These are phyloP conservation scores for Prunus dulcis DNA, from an alignment of 306 rosid species.

Conservation along the genomic window DNA sequence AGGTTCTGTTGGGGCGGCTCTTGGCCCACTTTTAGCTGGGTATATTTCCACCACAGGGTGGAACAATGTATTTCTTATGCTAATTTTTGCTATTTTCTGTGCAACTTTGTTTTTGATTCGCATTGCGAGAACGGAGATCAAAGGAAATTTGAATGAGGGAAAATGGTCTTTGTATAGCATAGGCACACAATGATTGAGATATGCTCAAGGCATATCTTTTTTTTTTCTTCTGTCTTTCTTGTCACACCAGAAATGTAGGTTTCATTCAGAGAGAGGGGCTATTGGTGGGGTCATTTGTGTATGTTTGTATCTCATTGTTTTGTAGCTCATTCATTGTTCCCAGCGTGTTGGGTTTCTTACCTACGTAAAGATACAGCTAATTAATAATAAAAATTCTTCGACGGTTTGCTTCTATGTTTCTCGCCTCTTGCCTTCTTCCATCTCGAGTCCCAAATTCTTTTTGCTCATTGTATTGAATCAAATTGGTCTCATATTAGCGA, in stretches of 20 bases:
- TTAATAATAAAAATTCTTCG: neutral
- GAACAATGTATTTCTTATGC: constrained; percentile 77
- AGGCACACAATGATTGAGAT: constrained; percentile 21
- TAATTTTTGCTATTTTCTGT: constrained; percentile 57
- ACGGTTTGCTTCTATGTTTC: neutral
- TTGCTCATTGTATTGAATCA: too few species aligned
- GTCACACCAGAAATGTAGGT: neutral
- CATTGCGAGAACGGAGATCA: constrained; percentile 59
- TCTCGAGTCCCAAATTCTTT: too few species aligned
- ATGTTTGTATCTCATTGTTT: constrained; percentile 5
- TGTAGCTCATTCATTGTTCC: constrained; percentile 18
- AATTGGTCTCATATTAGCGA: too few species aligned
- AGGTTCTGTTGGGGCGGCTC: constrained; percentile 85
- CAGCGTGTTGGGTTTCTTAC: neutral
- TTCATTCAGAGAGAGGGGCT: constrained; percentile 7
- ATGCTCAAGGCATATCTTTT: neutral
- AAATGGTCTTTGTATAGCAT: constrained; percentile 36
- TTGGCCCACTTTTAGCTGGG: constrained; percentile 89
- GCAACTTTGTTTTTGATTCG: constrained; percentile 66
- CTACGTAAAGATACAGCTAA: neutral
- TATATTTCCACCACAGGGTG: constrained; percentile 70
- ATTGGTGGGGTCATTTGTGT: neutral
- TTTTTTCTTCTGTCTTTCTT: neutral
- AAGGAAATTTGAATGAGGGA: constrained; percentile 45
- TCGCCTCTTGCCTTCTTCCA: too few species aligned